phyloP scores from a whole-genome alignment of 2,329 filamentous ascomycete genomes.

The Eutypa lata region DNA sequence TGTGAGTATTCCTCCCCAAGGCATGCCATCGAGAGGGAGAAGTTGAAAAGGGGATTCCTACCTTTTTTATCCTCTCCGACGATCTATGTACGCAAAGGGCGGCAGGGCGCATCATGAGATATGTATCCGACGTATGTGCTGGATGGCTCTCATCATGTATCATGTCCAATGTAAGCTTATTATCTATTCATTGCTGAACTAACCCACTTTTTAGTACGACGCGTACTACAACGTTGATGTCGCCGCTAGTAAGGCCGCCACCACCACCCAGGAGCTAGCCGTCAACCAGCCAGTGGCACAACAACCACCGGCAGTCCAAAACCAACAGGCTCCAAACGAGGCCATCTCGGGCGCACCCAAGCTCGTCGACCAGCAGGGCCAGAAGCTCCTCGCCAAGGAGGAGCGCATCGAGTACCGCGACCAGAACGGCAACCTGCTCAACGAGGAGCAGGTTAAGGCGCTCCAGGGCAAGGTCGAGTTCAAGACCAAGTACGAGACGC shows the following conservation, averaged over 20 bases:
- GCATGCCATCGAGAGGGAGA: constrained; percentile 33
- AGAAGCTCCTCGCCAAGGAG: constrained; percentile 56
- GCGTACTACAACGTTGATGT: constrained; percentile 37
- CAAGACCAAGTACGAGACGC: constrained; percentile 93
- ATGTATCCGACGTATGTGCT: constrained; percentile 5
- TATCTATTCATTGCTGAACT: no score
- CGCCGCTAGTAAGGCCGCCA: constrained; percentile 15
- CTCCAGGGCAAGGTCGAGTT: constrained; percentile 93
- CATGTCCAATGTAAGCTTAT: no score
- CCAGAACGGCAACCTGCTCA: constrained; percentile 84
- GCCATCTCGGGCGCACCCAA: constrained; percentile 47
- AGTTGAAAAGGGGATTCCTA: constrained; percentile 13
- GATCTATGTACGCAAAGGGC: no score
- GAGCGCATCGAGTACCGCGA: constrained; percentile 93
- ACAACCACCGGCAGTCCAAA: constrained; percentile 20
- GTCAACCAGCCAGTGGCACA: constrained; percentile 18
- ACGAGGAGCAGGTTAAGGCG: constrained; percentile 77
- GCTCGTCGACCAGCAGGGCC: constrained; percentile 42
- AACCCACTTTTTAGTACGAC: constrained; percentile 47
- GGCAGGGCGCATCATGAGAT: constrained; percentile 6
- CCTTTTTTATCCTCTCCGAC: constrained; percentile 1
- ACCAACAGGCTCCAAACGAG: constrained; percentile 22
- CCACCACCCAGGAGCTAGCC: constrained; percentile 19
- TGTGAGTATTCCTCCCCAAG: constrained; percentile 60
- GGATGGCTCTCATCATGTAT: constrained; percentile 1